These are phyloP conservation scores for Lasiodiplodia gonubiensis DNA, from an alignment of 2,329 filamentous ascomycete genomes.

Conservation along the genomic window DNA sequence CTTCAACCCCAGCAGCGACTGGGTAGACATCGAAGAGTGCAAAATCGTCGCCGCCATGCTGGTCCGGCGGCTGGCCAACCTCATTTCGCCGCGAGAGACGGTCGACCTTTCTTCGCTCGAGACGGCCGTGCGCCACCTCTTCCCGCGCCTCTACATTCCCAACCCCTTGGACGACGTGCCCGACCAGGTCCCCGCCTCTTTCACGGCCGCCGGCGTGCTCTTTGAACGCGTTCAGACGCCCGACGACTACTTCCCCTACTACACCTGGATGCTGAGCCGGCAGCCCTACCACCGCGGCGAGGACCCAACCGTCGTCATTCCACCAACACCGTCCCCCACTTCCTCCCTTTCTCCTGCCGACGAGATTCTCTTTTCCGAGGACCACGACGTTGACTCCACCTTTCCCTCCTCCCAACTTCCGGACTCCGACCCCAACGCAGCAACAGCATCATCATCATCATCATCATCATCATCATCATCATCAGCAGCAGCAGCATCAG, in stretches of 20 bases:
- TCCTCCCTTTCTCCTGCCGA: background rate
- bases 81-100: conserved; percentile 56
- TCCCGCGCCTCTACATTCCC: conserved; percentile 39
- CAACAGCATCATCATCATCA: background rate
- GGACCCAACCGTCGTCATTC: conserved; percentile 12
- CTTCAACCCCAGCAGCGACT: conserved; percentile 32
- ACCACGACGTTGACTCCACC: background rate
- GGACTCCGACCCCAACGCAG: background rate
- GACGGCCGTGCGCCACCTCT: conserved; percentile 49
- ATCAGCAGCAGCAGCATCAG: no score
- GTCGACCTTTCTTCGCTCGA: conserved; percentile 53
- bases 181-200: conserved; percentile 31
- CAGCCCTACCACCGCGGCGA: conserved; percentile 22
- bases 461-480: no score
- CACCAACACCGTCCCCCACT: background rate
- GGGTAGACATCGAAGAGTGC: conserved; percentile 3
- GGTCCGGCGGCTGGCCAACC: conserved; percentile 55
- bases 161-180: conserved; percentile 5
- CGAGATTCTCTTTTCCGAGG: background rate
- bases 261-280: conserved; percentile 28
- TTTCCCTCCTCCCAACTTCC: background rate
- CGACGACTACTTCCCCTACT: conserved; percentile 29
- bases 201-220: conserved; percentile 34
- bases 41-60: conserved; percentile 47
- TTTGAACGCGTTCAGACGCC: conserved; percentile 31